Conservation (phyloP, 116 monocot genomes). For the Phalaenopsis hybrid region DNA sequence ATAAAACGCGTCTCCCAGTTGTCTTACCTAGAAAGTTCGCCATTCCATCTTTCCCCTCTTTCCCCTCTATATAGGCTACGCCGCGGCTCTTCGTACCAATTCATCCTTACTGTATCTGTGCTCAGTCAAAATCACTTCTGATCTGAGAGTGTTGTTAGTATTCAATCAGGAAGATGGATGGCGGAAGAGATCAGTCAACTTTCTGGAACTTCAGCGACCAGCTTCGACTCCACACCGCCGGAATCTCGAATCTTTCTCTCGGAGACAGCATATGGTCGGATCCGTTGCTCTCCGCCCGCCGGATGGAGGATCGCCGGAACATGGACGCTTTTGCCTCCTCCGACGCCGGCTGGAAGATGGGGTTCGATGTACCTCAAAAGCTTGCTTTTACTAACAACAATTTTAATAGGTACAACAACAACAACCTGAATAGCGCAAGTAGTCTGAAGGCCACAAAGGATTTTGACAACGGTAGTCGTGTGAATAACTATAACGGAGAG, state of each 20-base stretch:
- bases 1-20: too few relatives aligned
- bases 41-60: too few relatives aligned
- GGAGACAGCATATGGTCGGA: slow-evolving; percentile 45
- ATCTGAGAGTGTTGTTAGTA: not conserved
- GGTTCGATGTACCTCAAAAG: slow-evolving; percentile 20
- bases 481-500: not conserved
- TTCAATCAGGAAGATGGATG: not conserved
- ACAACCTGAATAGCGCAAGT: not conserved
- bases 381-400: slow-evolving; percentile 35
- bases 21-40: too few relatives aligned
- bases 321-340: not conserved
- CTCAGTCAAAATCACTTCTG: too few relatives aligned
- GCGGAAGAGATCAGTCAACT: slow-evolving; percentile 14
- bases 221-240: slow-evolving; percentile 35
- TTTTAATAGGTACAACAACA: slow-evolving; percentile 12
- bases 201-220: slow-evolving; percentile 31
- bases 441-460: not conserved
- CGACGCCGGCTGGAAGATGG: slow-evolving; percentile 18
- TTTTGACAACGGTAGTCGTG: not conserved
- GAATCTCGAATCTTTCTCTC: slow-evolving; percentile 35
- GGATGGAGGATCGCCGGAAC: not conserved
- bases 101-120: too few relatives aligned
- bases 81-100: too few relatives aligned
- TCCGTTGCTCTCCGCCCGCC: not conserved
- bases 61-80: too few relatives aligned